phyloP scores from a whole-genome alignment of 1,284 basidiomycete species.

The Ganoderma lingzhi region DNA sequence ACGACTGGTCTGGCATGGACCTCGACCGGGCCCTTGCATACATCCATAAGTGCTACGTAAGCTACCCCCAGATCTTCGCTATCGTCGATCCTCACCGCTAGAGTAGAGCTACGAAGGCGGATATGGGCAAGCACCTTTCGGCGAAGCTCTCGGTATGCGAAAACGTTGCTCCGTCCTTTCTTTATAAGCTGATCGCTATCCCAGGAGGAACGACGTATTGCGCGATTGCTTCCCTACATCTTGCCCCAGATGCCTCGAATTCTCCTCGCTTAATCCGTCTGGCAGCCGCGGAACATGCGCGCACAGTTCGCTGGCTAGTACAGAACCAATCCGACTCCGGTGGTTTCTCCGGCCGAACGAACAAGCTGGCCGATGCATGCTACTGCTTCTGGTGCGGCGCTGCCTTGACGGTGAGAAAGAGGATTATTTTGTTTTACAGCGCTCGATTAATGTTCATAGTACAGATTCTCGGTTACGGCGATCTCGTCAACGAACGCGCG shows the following conservation, averaged over 20 bases:
- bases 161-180: no score
- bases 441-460: neutral
- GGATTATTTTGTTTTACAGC: conserved; percentile 35
- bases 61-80: conserved; percentile 33
- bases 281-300: conserved; percentile 51
- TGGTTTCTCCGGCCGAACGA: conserved; percentile 88
- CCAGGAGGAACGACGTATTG: conserved; percentile 95
- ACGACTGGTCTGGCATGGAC: conserved; percentile 82
- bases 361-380: conserved; percentile 89
- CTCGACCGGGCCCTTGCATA: conserved; percentile 67
- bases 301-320: conserved; percentile 80
- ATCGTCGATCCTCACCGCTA: neutral
- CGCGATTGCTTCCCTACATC: conserved; percentile 78
- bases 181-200: neutral
- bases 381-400: conserved; percentile 96
- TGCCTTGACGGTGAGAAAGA: conserved; percentile 63
- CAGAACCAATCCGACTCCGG: conserved; percentile 73
- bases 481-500: conserved; percentile 61
- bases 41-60: conserved; percentile 75
- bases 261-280: conserved; percentile 39
- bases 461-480: conserved; percentile 70
- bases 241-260: conserved; percentile 51
- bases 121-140: conserved; percentile 82
- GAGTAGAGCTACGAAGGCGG: conserved; percentile 91
- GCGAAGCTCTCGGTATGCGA: conserved; percentile 83